Conservation (phyloP, 257 asterid species). For the Ilex aquifolium region DNA sequence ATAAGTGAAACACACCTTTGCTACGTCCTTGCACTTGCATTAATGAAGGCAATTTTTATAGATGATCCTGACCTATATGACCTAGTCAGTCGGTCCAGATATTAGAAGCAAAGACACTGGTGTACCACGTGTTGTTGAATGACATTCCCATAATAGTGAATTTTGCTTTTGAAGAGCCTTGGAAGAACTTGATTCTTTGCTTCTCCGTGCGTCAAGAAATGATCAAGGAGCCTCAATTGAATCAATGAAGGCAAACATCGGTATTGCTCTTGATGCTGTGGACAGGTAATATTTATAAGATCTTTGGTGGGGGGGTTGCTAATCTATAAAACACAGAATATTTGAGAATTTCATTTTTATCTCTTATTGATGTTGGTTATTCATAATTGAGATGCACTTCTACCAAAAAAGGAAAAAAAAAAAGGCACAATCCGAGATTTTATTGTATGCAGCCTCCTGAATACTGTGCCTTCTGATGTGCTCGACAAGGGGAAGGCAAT, state of each 20-base stretch:
- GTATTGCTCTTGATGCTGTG: conserved; percentile 50
- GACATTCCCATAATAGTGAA: neutral
- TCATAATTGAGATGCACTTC: neutral
- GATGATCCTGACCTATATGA: neutral
- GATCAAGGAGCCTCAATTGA: conserved; percentile 46
- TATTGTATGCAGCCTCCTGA: conserved; percentile 50
- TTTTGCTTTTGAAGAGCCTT: conserved; percentile 46
- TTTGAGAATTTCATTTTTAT: neutral
- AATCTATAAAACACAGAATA: too few relatives aligned
- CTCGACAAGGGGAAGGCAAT: conserved; percentile 77
- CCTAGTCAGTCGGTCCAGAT: neutral
- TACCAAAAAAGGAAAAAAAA: too few relatives aligned
- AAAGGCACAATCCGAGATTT: neutral
- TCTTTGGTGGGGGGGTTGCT: too few relatives aligned
- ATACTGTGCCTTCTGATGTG: conserved; percentile 70
- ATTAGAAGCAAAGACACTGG: conserved; percentile 3
- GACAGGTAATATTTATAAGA: conserved; percentile 43
- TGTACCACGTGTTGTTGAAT: too few relatives aligned
- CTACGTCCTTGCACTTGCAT: too few relatives aligned
- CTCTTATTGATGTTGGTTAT: neutral
- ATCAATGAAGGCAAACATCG: conserved; percentile 59
- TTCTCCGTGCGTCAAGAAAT: conserved; percentile 76
- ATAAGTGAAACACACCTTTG: too few relatives aligned
- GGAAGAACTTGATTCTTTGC: conserved; percentile 94
- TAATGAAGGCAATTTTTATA: too few relatives aligned